Evolutionary conservation across 495 filamentous ascomycete genomes (phyloP).

Genomic region (Aspergillus egyptiacus): DNA sequence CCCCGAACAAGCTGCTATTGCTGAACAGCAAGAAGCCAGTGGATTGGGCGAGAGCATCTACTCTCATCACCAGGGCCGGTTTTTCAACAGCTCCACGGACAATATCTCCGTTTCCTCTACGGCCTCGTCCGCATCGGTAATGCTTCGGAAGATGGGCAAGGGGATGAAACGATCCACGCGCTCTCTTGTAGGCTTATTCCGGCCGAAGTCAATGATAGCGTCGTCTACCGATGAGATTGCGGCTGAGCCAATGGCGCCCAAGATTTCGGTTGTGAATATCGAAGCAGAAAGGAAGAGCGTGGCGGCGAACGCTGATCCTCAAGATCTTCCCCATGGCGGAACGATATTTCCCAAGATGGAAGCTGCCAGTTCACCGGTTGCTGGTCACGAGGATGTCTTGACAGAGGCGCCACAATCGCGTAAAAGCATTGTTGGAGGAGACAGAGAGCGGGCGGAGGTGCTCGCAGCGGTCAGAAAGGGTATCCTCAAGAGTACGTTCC

Average conservation of each 20-base stretch:
- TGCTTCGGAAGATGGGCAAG: constrained; percentile 99
- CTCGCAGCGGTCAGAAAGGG: constrained; percentile 86
- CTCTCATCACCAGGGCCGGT: constrained; percentile 66
- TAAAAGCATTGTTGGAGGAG: constrained; percentile 86
- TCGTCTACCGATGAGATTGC: constrained; percentile 57
- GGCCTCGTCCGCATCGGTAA: constrained; percentile 94
- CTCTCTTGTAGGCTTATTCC: constrained; percentile 89
- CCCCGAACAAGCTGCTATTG: constrained; percentile 84
- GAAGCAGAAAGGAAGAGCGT: constrained; percentile 87
- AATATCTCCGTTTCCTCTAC: constrained; percentile 96
- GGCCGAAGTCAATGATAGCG: constrained; percentile 85
- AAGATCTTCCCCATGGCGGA: constrained; percentile 62
- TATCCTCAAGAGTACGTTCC: constrained; percentile 81
- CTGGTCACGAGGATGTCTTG: constrained; percentile 44
- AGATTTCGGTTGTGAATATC: constrained; percentile 90
- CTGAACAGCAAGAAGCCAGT: constrained; percentile 80
- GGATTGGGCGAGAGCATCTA: constrained; percentile 94
- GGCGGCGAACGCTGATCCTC: constrained; percentile 67
- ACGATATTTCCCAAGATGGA: constrained; percentile 90
- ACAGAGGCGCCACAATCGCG: constrained; percentile 57
- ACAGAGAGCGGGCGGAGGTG: constrained; percentile 84
- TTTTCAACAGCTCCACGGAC: constrained; percentile 90
- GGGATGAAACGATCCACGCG: constrained; percentile 89
- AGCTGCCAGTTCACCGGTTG: constrained; percentile 28
- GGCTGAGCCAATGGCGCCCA: constrained; percentile 61